Conservation (phyloP, 2,329 filamentous ascomycete genomes). For the Trichoderma polysporum region DNA sequence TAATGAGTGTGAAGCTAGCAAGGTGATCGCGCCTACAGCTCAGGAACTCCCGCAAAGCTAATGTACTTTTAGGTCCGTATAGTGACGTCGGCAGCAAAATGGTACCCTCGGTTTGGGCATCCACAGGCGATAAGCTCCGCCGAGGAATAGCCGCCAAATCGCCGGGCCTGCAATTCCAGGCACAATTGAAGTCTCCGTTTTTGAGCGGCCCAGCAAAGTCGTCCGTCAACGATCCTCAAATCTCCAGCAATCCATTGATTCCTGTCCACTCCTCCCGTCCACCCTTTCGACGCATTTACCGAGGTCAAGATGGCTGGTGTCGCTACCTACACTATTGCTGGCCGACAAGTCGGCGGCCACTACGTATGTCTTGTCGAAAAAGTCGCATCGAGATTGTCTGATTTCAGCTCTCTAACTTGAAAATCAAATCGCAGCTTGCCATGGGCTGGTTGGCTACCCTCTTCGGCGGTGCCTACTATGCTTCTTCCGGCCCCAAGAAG, state of each 20-base stretch:
- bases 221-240: conserved; percentile 24
- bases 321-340: conserved; percentile 54
- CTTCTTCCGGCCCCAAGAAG: conserved; percentile 46
- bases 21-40: not conserved
- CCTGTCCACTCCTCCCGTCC: conserved; percentile 1
- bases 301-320: conserved; percentile 39
- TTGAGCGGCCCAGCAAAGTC: conserved; percentile 9
- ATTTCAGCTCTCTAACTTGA: conserved; percentile 20
- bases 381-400: conserved; percentile 17
- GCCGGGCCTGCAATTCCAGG: conserved; percentile 37
- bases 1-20: not conserved
- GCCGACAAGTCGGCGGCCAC: conserved; percentile 61
- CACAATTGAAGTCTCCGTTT: conserved; percentile 24
- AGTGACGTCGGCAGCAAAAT: conserved; percentile 9
- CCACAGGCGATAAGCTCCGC: conserved; percentile 13
- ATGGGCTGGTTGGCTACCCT: conserved; percentile 55
- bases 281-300: conserved; percentile 21
- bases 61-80: not conserved
- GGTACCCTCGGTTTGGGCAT: not conserved
- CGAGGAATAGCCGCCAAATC: conserved; percentile 33
- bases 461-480: conserved; percentile 49
- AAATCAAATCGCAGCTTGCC: conserved; percentile 47
- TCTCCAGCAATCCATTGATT: conserved; percentile 15
- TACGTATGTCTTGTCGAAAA: conserved; percentile 48
- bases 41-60: conserved; percentile 9